phyloP scores from a whole-genome alignment of 2,329 filamentous ascomycete species.

The Dactylella cylindrospora region DNA sequence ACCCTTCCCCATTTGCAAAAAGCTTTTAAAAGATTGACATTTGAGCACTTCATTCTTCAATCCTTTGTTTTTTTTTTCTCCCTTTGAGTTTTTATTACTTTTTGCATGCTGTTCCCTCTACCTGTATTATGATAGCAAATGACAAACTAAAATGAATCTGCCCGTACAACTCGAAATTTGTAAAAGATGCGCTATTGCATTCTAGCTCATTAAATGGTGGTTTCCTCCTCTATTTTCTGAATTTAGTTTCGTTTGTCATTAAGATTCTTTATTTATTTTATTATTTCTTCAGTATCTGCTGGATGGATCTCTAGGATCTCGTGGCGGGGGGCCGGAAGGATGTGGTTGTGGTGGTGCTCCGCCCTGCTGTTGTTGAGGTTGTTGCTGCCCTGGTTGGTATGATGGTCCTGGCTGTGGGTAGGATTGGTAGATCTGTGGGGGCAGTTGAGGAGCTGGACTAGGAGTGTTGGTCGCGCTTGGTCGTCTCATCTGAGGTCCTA shows the following conservation, averaged over 20 bases:
- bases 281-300: too few species aligned
- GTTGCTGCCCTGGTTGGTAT: too few species aligned
- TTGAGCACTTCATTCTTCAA: constrained; percentile 51
- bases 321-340: constrained; percentile 13
- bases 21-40: constrained; percentile 6
- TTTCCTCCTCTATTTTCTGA: constrained; percentile 48
- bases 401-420: constrained; percentile 1
- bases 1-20: too few species aligned
- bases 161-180: constrained; percentile 2
- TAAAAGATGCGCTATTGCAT: constrained; percentile 44
- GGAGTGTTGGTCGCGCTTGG: constrained; percentile 18
- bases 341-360: constrained; percentile 5
- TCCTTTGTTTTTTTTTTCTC: constrained; percentile 48
- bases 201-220: constrained; percentile 48
- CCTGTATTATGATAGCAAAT: constrained; percentile 2
- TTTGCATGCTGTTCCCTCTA: constrained; percentile 31
- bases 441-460: constrained; percentile 10
- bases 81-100: constrained; percentile 44
- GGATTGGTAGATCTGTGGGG: constrained; percentile 8
- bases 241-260: constrained; percentile 29
- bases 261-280: constrained; percentile 9
- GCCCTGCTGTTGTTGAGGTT: too few species aligned
- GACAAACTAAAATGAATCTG: constrained; percentile 28
- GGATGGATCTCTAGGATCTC: constrained; percentile 36
- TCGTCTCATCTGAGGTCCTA: constrained; percentile 11